A percentile compares a stretch with the other conserved stretches of the same genome.
phyloP scores from a whole-genome alignment of 78 protist species.

The Pigoraptor vietnamica region DNA sequence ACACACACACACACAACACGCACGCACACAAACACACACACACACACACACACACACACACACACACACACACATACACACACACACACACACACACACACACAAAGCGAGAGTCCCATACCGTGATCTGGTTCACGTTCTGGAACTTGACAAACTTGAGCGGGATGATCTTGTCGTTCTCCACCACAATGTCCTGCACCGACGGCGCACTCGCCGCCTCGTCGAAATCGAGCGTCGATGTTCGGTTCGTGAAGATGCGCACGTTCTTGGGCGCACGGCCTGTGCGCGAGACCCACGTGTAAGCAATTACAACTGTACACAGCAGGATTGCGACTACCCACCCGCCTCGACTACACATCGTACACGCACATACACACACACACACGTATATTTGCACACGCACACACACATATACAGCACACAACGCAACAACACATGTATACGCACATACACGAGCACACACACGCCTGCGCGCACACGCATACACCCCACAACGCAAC shows the following conservation, averaged over 20 bases:
- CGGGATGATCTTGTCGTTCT: neutral
- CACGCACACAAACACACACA: too few species aligned
- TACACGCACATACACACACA: neutral
- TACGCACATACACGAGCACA: neutral
- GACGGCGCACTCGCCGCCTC: neutral
- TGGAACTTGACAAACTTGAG: neutral
- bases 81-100: neutral
- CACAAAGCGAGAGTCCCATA: neutral
- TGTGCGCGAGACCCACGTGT: neutral
- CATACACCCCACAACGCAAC: neutral
- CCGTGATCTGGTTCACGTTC: neutral
- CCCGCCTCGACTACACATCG: neutral
- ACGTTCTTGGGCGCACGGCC: neutral
- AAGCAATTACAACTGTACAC: too few species aligned
- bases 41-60: neutral
- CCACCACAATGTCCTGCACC: neutral
- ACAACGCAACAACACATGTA: neutral
- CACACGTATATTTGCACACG: too few species aligned
- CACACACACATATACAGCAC: neutral
- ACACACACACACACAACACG: neutral
- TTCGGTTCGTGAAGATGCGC: neutral
- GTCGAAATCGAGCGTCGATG: neutral
- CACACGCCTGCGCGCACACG: too few species aligned
- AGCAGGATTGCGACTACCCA: neutral
- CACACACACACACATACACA: neutral